These are phyloP conservation scores for Tetrahymena borealis DNA, from an alignment of 73 alveolate species.

Conservation along the genomic window DNA sequence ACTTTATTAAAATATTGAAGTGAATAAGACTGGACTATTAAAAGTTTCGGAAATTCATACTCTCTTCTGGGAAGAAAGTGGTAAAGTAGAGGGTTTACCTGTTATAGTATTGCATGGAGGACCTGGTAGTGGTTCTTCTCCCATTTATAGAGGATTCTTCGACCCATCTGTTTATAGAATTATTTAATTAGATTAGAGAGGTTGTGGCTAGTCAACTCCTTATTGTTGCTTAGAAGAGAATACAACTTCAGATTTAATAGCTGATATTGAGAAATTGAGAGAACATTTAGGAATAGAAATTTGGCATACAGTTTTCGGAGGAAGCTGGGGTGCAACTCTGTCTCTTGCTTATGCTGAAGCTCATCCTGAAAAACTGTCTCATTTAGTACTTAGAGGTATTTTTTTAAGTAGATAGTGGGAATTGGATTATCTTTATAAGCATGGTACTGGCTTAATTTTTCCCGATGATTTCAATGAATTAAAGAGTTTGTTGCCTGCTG, in stretches of 20 bases:
- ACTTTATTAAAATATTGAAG: too few relatives aligned
- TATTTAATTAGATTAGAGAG: background rate
- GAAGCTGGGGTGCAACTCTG: background rate
- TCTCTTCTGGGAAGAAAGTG: background rate
- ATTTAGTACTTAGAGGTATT: background rate
- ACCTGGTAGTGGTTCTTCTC: background rate
- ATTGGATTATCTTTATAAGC: background rate
- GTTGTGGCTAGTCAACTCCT: background rate
- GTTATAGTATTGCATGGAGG: background rate
- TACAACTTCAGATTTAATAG: background rate
- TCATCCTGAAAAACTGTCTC: background rate
- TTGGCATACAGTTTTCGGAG: background rate
- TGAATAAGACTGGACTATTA: background rate
- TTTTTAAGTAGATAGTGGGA: background rate
- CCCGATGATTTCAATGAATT: background rate
- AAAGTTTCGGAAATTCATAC: background rate
- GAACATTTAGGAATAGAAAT: background rate
- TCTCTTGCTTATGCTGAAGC: background rate
- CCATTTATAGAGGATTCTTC: background rate
- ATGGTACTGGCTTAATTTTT: background rate
- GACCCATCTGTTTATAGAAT: background rate
- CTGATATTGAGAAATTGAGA: background rate
- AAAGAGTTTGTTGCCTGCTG: background rate
- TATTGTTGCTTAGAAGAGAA: background rate
- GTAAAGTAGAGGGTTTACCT: background rate